Evolutionary conservation across 768 basidiomycete species (phyloP), one percentile per base, ranked within the genome.

Genomic region (Mycena rosella): DNA sequence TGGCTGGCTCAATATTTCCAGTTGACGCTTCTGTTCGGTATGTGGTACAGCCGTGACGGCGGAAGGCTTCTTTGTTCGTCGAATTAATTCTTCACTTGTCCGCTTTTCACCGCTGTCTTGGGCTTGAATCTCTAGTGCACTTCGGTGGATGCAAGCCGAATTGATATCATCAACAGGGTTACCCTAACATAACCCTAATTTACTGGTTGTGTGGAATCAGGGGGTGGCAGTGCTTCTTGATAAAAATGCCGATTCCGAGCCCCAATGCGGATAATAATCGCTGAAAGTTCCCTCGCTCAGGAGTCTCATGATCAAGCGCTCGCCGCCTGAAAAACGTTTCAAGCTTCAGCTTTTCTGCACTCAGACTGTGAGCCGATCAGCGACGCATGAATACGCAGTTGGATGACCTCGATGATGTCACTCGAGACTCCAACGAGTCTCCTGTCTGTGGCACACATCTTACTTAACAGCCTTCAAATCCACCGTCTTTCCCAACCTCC

Each of bases 331-430:
- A 58, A 58, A 58, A 47, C 29, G 57, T n/a, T 29, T 58, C 44
- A 58, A 47, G 57, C 42, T 17, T 44, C 44, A 18, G 57, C 57
- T 40, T 40, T 45, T 44, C 57, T 27, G 57, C 57, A n/a, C n/a
- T n/a, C n/a, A n/a, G n/a, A 47, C 55, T 20, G 40, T 57, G 56
- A 57, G 32, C 42, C 56, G 40, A 13, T 42, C 56, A 57, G 56
- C 56, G 56, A 44, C 42, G 42, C 42, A 57, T 57, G 56, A 44
- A 57, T 29, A 59, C 57, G 44, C 26, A 59, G 45, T 26, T 59
- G 57, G 32, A 48, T 59, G 57, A 59, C 45, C 57, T 59, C 57
- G 57, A 59, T 59, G 57, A 59, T 47, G 57, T 59, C 57, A 59
- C 57, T 48, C 57, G 57, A 47, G 42, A 47, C 56, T 38, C 56